Conservation (phyloP, 192 early-diverging fungal species). For the Coemansia sp. region DNA sequence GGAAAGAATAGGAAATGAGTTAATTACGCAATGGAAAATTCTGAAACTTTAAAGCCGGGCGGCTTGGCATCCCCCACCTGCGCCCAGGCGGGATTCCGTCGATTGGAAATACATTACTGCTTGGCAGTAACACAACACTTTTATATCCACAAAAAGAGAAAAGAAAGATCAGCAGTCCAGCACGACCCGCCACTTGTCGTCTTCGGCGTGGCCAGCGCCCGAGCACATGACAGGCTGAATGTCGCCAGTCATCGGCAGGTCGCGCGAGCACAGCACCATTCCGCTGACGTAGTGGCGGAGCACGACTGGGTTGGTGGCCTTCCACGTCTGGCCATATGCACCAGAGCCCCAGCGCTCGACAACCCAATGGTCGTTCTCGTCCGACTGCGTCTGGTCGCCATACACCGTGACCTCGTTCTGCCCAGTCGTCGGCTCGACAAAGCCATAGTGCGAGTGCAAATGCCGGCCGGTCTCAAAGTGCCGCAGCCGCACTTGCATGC, state of each 20-base stretch:
- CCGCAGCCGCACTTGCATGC: conserved; percentile 55
- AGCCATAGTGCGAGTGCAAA: conserved; percentile 59
- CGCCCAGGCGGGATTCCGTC: too few species aligned
- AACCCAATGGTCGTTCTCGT: conserved; percentile 61
- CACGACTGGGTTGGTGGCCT: conserved; percentile 42
- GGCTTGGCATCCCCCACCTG: too few species aligned
- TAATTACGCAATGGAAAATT: too few species aligned
- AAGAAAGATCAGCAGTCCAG: conserved; percentile 9
- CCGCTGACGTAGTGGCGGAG: conserved; percentile 57
- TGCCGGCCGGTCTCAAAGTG: conserved; percentile 55
- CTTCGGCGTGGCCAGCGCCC: conserved; percentile 55
- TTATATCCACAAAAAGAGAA: conserved; percentile 6
- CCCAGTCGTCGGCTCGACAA: conserved; percentile 44
- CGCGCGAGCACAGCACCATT: conserved; percentile 53
- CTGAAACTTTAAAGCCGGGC: too few species aligned
- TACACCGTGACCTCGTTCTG: conserved; percentile 61
- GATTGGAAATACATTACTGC: background rate
- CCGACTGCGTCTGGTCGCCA: conserved; percentile 52
- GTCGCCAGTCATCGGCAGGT: conserved; percentile 39
- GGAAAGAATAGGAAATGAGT: too few species aligned
- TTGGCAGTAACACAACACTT: background rate
- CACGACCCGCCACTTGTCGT: conserved; percentile 57
- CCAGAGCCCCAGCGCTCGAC: conserved; percentile 55
- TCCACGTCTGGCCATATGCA: conserved; percentile 54
- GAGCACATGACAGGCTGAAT: conserved; percentile 56